Base-by-base conservation (phyloP, 768 basidiomycete species). In the Pisolithus orientalis region DNA sequence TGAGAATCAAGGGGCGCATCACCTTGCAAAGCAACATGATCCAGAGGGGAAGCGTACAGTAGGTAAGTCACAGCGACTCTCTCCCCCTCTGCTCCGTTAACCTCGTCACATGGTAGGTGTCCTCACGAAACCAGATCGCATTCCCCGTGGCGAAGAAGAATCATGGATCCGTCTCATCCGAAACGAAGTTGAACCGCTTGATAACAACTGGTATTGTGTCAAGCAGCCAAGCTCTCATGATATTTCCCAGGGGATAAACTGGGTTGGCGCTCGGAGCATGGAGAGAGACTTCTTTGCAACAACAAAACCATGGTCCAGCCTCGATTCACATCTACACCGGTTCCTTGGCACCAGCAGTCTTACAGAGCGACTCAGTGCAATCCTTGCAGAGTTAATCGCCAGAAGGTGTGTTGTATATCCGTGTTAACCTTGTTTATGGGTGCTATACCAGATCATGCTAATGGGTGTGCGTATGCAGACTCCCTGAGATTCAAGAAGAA, bases 1-100 rank as follows among this genome's bases (percentile, higher is more conserved):
- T 21, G 85, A 90, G 57, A 91, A 87, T 40, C 87, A 90, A 62
- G 84, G 83, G 0, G 87, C 87, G 0, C 81, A 85, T 53, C 70
- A 76, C n/a, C 68, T 90, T 0, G 80, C 85, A 0, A 83, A 82
- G 58, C 47, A 68, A 13, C 67, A 76, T 45, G 87, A 90, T 55
- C 79, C 82, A 0, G 67, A 78, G 1, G 86, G 87, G 0, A 75
- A 74, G 47, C 75, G 86, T 4, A 90, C 87, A 0, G 83, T 90
- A 13, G 87, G 88, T 86, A 54, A 14, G 75, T 59, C 6, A 17
- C 27, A 83, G 83, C 45, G 77, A 81, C 7, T 77, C 83, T 10
- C 63, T 84, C 53, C 79, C 37, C 78, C 77, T 0, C 75, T 82
- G 0, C 8, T 9, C 24, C 14, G 3, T 1, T 38, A 14, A 24